Conservation (phyloP, 805 yeast species). For the Saccharomycopsis olivae region DNA sequence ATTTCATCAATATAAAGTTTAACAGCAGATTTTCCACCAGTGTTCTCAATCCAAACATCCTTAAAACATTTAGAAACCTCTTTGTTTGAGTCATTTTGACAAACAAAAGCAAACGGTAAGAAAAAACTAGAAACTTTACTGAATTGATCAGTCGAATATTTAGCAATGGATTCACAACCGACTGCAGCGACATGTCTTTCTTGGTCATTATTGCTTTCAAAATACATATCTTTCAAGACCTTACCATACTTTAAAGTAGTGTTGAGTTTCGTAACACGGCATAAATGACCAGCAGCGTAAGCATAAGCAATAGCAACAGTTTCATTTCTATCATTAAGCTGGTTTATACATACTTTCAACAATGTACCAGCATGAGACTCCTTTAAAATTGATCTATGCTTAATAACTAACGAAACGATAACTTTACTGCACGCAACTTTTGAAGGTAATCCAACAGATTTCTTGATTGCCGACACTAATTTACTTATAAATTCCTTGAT, state of each 20-base stretch:
- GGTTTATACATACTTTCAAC: conserved; percentile 44
- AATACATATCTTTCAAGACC: conserved; percentile 43
- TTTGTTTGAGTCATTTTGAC: conserved; percentile 48
- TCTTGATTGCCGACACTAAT: conserved; percentile 43
- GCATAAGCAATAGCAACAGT: conserved; percentile 72
- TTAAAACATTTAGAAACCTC: conserved; percentile 40
- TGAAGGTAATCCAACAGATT: conserved; percentile 82
- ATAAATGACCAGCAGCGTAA: conserved; percentile 66
- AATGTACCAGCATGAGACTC: conserved; percentile 52
- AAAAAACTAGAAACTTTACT: conserved; percentile 49
- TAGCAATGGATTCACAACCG: conserved; percentile 56
- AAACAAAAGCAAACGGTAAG: conserved; percentile 72
- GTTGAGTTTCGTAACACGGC: conserved; percentile 48
- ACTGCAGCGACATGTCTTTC: conserved; percentile 41
- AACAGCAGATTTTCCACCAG: conserved; percentile 63
- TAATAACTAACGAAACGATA: conserved; percentile 42
- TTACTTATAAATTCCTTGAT: conserved; percentile 39
- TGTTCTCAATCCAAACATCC: conserved; percentile 65
- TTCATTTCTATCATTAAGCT: conserved; percentile 59
- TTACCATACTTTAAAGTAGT: conserved; percentile 43
- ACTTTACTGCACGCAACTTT: conserved; percentile 77
- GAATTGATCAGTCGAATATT: conserved; percentile 59
- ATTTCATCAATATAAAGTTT: conserved; percentile 65
- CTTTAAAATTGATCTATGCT: conserved; percentile 26
- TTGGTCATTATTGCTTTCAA: conserved; percentile 38